Evolutionary conservation across 2,329 filamentous ascomycete genomes (phyloP), one percentile per base, ranked within the genome.

Genomic region (Celoporthe dispersa): DNA sequence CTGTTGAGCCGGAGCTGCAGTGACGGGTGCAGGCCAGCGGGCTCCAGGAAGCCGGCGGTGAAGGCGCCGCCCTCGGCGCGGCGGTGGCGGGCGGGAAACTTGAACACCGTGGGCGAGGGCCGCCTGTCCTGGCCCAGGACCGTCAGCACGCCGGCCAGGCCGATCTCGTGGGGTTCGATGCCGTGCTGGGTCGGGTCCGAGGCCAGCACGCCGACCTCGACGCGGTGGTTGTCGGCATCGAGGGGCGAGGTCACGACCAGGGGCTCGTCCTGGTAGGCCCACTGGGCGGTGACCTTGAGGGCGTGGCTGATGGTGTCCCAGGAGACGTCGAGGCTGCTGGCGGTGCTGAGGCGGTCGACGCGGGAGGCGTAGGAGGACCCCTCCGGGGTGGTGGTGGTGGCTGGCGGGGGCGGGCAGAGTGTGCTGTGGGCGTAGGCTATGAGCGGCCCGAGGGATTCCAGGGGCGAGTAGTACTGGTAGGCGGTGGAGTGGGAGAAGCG

Each of bases 11-110:
- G 85, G 66, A 97, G 84, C 74, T 90, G 87, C 71, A 98, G 84
- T 0, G 90, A 92, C 1, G 95, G 95, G 80, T 98, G 95, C 12
- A 98, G 86, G 11, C 95, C 94, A 0, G 90, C 91, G 1, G 94
- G 94, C 2, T 83, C 73, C n/a, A 88, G 78, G 76, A 97, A 94
- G 0, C 80, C 80, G 28, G 90, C 85, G 0, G 83, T 85, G 79
- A 93, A 97, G 66, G 81, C 79, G 0, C 79, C 75, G 28, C 77
- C 75, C 1, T 80, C 76, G 16, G 86, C 83, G 74, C 92, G 88
- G 51, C 85, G 82, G 79, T 98, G 94, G 0, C 94, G 90, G 2
- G 93, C 90, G 2, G 93, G 90, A 74, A 97, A 96, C 59, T 92
- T 89, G 82, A 98, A 98, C 61, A 95, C 83, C 0, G 93, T 92